These are phyloP conservation scores for Apiospora pterosperma DNA, from an alignment of 2,329 filamentous ascomycete genomes.

Conservation along the genomic window DNA sequence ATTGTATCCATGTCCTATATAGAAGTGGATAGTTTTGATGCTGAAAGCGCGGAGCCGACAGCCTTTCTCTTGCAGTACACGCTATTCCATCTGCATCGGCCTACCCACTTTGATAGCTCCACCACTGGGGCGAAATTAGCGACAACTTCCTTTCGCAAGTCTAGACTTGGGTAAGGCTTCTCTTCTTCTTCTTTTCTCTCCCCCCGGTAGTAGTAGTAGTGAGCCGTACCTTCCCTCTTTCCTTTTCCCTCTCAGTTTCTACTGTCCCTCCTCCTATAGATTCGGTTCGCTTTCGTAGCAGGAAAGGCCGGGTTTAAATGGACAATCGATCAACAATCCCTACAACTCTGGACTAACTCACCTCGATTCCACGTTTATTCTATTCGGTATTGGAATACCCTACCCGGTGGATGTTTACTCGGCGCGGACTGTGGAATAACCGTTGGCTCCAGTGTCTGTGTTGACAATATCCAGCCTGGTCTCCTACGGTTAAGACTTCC, in stretches of 20 bases:
- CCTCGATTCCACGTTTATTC: neutral
- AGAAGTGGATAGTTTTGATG: neutral
- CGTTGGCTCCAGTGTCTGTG: neutral
- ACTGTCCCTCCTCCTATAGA: conserved; percentile 9
- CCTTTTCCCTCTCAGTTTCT: conserved; percentile 2
- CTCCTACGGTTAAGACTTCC: neutral
- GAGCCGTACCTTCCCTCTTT: neutral
- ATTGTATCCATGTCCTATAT: neutral
- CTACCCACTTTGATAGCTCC: conserved; percentile 1
- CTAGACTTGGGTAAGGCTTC: conserved; percentile 12
- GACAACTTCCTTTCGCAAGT: conserved; percentile 3
- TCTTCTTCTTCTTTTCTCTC: conserved; percentile 2
- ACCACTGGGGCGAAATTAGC: conserved; percentile 9
- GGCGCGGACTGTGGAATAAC: neutral
- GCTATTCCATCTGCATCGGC: neutral
- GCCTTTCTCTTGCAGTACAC: neutral
- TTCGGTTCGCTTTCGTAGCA: conserved; percentile 8
- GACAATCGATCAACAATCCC: neutral
- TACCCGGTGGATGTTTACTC: neutral
- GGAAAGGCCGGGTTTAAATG: neutral
- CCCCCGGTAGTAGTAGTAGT: neutral
- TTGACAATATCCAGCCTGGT: neutral
- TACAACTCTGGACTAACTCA: neutral
- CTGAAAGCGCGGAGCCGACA: neutral
- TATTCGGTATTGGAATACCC: neutral